Conservation (phyloP, 2,329 filamentous ascomycete genomes). For the Ploettnerulaceae sp. region DNA sequence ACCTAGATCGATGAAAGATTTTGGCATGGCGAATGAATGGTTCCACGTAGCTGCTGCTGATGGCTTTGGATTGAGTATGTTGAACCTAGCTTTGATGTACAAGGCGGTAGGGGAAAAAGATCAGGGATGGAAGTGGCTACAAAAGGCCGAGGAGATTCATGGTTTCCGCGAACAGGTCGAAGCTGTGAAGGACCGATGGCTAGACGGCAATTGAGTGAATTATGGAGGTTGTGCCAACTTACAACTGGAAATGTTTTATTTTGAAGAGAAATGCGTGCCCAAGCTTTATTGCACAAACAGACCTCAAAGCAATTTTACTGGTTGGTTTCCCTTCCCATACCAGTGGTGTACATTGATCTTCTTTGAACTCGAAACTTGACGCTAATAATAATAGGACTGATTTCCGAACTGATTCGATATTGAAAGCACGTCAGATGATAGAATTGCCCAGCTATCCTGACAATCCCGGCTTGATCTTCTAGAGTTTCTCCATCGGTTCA, state of each 20-base stretch:
- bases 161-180: constrained; percentile 14
- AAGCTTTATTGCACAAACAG: too few species aligned
- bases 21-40: constrained; percentile 32
- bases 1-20: constrained; percentile 18
- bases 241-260: too few species aligned
- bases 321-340: too few species aligned
- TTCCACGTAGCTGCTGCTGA: constrained; percentile 27
- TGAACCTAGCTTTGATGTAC: constrained; percentile 29
- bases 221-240: neutral
- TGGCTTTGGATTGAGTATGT: constrained; percentile 28
- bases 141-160: constrained; percentile 17
- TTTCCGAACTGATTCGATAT: neutral
- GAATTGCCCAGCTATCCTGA: constrained; percentile 7
- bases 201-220: neutral
- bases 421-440: neutral
- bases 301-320: too few species aligned
- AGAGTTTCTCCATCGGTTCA: constrained; percentile 22
- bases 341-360: too few species aligned
- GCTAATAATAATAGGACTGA: neutral
- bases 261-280: too few species aligned
- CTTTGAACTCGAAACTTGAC: too few species aligned
- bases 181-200: neutral
- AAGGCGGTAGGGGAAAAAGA: constrained; percentile 20
- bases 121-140: constrained; percentile 24
- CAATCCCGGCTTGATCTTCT: constrained; percentile 18